Base-by-base conservation (phyloP, 805 yeast species). In the Kazachstania viticola region DNA sequence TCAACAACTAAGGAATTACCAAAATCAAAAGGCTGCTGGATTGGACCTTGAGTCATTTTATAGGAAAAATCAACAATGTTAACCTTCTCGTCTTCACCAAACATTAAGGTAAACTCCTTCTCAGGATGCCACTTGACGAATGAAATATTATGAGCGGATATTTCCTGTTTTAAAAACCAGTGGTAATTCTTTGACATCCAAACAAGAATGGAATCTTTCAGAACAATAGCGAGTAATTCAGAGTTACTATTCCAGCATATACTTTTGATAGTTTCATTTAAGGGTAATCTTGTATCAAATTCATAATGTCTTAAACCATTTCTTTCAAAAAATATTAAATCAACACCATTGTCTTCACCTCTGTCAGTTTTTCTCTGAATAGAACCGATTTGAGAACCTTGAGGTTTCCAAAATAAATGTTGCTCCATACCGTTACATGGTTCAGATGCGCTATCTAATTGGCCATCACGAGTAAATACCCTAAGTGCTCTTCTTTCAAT, bases 141-240 rank as follows among this genome's bases (percentile, higher is more conserved):
- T 18, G 44, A 41, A 21, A 64, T 49, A 16, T 48, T 35, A 6
- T 44, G 37, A 2, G 48, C 45, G 23, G 52, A 56, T 2, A 87
- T 56, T 47, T 80, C 93, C 54, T 81, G 93, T 49, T 91, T 91
- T 44, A 87, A 65, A 56, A 81, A 85, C 98, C 98, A 91, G 50
- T 87, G 93, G 56, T 87, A 91, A 56, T 91, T 91, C 50, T 82
- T 85, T 3, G 81, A 66, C 1, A 93, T 76, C 96, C 96, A 91
- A 16, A 91, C 56, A 50, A 80, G 93, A n/a, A 91, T 67, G 12
- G 71, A 61, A 43, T 75, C 67, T 2, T 56, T 39, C 18, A 80
- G 62, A 25, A 71, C 75, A 9, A 91, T 60, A 4, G 94, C 82
- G 33, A 91, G 61, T 2, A 81, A 65, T 42, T 85, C 94, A 33